These are phyloP conservation scores for Sistotremastrum suecicum DNA, from an alignment of 768 basidiomycete genomes.

Conservation along the genomic window DNA sequence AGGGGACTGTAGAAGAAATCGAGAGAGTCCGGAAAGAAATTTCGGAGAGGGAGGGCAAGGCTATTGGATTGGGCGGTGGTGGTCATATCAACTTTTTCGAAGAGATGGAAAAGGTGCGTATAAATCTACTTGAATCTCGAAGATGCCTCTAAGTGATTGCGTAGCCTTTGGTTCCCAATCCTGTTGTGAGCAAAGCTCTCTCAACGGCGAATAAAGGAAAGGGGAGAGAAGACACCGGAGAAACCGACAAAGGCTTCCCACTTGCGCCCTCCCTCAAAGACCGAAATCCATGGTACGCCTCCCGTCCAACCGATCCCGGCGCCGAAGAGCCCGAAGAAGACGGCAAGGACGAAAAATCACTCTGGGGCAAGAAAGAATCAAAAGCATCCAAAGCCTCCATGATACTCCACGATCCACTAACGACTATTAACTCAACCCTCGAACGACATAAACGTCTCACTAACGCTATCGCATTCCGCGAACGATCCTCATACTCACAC, in stretches of 20 bases:
- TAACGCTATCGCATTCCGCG: neutral
- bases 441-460: conserved; percentile 15
- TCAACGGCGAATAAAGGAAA: conserved; percentile 34
- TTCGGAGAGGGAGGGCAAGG: neutral
- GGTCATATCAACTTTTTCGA: conserved; percentile 80
- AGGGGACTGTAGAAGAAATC: conserved; percentile 20
- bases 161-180: conserved; percentile 16
- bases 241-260: conserved; percentile 58
- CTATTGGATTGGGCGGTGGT: conserved; percentile 15
- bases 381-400: conserved; percentile 23
- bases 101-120: conserved; percentile 56
- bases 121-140: neutral
- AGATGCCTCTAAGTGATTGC: neutral
- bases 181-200: conserved; percentile 29
- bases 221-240: conserved; percentile 14
- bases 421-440: conserved; percentile 54
- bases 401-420: conserved; percentile 41
- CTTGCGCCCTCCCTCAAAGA: conserved; percentile 67
- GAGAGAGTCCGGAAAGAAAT: conserved; percentile 23
- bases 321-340: conserved; percentile 13
- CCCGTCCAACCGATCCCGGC: conserved; percentile 8
- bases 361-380: neutral
- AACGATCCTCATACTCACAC: conserved; percentile 12
- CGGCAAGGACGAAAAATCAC: conserved; percentile 9
- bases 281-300: conserved; percentile 66